Percentiles rank a stretch among this genome's conserved stretches.
Evolutionary conservation across 2,329 filamentous ascomycete genomes (phyloP).

Genomic region (Aspergillus caelatus): DNA sequence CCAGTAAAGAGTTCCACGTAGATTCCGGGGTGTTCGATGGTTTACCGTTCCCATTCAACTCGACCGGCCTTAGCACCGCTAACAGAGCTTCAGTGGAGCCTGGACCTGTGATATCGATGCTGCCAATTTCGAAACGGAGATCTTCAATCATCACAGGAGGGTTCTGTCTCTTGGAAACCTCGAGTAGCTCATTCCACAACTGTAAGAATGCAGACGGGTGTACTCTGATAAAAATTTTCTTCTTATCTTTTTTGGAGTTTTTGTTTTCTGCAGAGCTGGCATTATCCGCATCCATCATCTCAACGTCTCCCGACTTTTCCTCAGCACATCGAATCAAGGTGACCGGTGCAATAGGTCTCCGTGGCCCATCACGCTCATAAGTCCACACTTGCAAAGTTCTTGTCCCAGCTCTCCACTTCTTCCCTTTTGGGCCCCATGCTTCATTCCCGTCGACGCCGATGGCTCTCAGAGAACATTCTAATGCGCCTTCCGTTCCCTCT

Average conservation of each 20-base stretch:
- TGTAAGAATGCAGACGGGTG: slow-evolving; percentile 77
- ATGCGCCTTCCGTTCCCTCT: slow-evolving; percentile 65
- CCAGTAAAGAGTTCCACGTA: slow-evolving; percentile 46
- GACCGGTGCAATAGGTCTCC: slow-evolving; percentile 69
- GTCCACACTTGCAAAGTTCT: slow-evolving; percentile 62
- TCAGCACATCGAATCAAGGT: slow-evolving; percentile 74
- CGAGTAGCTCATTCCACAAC: slow-evolving; percentile 64
- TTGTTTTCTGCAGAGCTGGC: slow-evolving; percentile 19
- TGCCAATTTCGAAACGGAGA: slow-evolving; percentile 71
- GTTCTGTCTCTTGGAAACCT: slow-evolving; percentile 62
- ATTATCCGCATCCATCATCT: slow-evolving; percentile 37
- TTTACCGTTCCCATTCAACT: slow-evolving; percentile 21
- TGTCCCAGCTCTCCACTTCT: slow-evolving; percentile 70
- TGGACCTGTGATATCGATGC: slow-evolving; percentile 71
- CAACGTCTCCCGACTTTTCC: slow-evolving; percentile 34
- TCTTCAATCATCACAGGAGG: slow-evolving; percentile 67
- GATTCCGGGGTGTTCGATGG: slow-evolving; percentile 36
- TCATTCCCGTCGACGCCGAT: slow-evolving; percentile 64
- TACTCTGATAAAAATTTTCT: slow-evolving; percentile 69
- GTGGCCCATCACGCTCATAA: slow-evolving; percentile 56
- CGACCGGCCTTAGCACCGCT: slow-evolving; percentile 62
- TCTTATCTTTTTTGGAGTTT: slow-evolving; percentile 41
- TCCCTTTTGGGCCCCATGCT: slow-evolving; percentile 65
- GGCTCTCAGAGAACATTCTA: slow-evolving; percentile 67
- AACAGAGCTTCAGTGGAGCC: slow-evolving; percentile 78